Conservation (phyloP, 2,329 filamentous ascomycete species). For the Arthroderma uncinatum region DNA sequence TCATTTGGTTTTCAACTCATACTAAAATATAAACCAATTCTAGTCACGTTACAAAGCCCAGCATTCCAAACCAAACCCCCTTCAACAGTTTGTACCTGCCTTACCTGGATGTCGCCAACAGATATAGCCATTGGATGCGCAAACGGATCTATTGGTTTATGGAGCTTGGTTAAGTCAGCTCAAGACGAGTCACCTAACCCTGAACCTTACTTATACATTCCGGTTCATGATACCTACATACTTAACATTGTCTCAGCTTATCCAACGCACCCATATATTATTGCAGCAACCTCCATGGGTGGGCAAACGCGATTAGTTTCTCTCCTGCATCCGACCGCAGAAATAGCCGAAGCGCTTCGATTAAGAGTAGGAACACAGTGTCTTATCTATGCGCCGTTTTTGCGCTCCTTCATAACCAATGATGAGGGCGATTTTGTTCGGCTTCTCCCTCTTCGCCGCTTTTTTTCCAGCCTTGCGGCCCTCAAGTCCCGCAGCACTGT, state of each 20-base stretch:
- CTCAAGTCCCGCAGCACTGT: conserved; percentile 36
- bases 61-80: conserved; percentile 43
- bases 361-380: conserved; percentile 40
- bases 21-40: conserved; percentile 6
- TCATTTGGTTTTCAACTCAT: not conserved
- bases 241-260: conserved; percentile 38
- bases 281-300: conserved; percentile 44
- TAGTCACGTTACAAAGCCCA: conserved; percentile 36
- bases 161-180: conserved; percentile 30
- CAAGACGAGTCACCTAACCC: conserved; percentile 12
- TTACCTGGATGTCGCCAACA: conserved; percentile 47
- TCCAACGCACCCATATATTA: conserved; percentile 42
- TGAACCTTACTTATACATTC: conserved; percentile 28
- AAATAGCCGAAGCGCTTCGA: conserved; percentile 38
- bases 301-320: conserved; percentile 47
- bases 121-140: conserved; percentile 46
- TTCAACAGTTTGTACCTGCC: conserved; percentile 43
- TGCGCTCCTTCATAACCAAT: conserved; percentile 43
- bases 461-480: conserved; percentile 40
- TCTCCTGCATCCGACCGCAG: conserved; percentile 37
- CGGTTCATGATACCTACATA: conserved; percentile 29
- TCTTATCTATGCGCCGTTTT: conserved; percentile 45
- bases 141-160: conserved; percentile 47
- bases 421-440: conserved; percentile 46
- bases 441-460: conserved; percentile 41